phyloP scores from a whole-genome alignment of 2,329 filamentous ascomycete species.

The Peltaster fructicola region DNA sequence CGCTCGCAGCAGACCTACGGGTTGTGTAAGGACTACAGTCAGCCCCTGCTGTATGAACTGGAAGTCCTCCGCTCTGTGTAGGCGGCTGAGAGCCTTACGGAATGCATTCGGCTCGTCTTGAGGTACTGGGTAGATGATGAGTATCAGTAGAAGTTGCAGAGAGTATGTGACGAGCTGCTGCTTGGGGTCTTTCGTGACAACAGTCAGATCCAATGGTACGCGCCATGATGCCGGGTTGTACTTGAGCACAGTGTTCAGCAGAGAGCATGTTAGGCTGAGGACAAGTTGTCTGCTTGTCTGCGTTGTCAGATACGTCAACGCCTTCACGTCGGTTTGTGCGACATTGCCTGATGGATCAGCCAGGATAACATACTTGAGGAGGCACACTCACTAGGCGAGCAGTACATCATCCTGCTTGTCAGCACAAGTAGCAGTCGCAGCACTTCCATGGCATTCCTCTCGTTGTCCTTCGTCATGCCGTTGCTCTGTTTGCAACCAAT shows the following conservation, averaged over 20 bases:
- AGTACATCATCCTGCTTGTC: slow-evolving; percentile 84
- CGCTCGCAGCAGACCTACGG: slow-evolving; percentile 30
- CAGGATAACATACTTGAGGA: slow-evolving; percentile 1
- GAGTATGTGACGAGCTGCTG: slow-evolving; percentile 84
- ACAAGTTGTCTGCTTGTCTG: slow-evolving; percentile 83
- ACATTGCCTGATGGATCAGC: slow-evolving; percentile 34
- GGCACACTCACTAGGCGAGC: slow-evolving; percentile 46
- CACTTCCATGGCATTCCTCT: slow-evolving; percentile 84
- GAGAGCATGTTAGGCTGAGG: slow-evolving; percentile 73
- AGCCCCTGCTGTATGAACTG: slow-evolving; percentile 52
- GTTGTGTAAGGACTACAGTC: slow-evolving; percentile 59
- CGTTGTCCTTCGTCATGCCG: slow-evolving; percentile 75
- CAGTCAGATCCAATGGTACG: slow-evolving; percentile 69
- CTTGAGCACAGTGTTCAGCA: slow-evolving; percentile 87
- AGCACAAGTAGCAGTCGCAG: slow-evolving; percentile 71
- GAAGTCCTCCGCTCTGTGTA: slow-evolving; percentile 90
- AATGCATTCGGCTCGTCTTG: slow-evolving; percentile 60
- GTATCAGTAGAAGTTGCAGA: slow-evolving; percentile 69
- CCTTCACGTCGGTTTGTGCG: slow-evolving; percentile 64
- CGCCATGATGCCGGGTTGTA: slow-evolving; percentile 92
- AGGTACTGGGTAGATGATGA: slow-evolving; percentile 15
- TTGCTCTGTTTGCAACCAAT: slow-evolving; percentile 87
- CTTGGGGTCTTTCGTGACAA: slow-evolving; percentile 72
- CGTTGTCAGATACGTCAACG: slow-evolving; percentile 77
- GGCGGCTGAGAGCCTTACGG: slow-evolving; percentile 72